Evolutionary conservation across 805 yeast species (phyloP), one percentile per base, ranked within the genome.

Genomic region (Myxozyma geophila): DNA sequence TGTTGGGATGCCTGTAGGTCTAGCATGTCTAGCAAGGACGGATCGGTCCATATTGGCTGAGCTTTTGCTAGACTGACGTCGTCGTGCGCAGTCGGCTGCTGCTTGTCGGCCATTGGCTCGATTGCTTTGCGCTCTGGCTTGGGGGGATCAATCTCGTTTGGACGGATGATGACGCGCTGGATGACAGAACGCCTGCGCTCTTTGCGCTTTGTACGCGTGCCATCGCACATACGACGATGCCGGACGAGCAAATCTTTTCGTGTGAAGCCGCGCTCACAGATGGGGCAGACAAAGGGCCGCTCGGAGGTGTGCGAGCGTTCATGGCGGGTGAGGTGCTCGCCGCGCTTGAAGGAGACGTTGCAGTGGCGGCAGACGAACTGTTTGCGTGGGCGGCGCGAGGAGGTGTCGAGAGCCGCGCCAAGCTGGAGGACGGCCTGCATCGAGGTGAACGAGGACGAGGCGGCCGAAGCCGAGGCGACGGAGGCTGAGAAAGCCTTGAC

Each of bases 301-400:
- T 89, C 93, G 66, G 85, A 83, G 2, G 91, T 84, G 75, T 92
- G 98, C 0, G 92, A 80, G 68, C 92, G 81, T 73, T 81, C 77
- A 75, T 92, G 97, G 36, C 81, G 73, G 36, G 77, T 73, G 49
- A 78, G 72, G 64, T 78, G 81, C 70, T 78, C 81, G 67, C 74
- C 74, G 33, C 81, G 76, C 62, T 78, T 72, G 61, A 58, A 58
- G 8, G 56, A 43, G 40, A 58, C 61, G 17, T 23, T 33, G 44
- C 61, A 58, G 44, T 58, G 61, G 48, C 56, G 41, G 28, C 61
- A 58, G 51, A 58, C 52, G 43, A 51, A 58, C 41, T 58, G 61
- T 37, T 50, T 50, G 43, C 61, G 61, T 15, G 61, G 61, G 15
- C 56, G 51, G 39, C 61, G 61, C 9, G 61, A 48, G 49, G 17